phyloP scores from a whole-genome alignment of 1,139 yeast species.

The Sugiyamaella neomexicana region DNA sequence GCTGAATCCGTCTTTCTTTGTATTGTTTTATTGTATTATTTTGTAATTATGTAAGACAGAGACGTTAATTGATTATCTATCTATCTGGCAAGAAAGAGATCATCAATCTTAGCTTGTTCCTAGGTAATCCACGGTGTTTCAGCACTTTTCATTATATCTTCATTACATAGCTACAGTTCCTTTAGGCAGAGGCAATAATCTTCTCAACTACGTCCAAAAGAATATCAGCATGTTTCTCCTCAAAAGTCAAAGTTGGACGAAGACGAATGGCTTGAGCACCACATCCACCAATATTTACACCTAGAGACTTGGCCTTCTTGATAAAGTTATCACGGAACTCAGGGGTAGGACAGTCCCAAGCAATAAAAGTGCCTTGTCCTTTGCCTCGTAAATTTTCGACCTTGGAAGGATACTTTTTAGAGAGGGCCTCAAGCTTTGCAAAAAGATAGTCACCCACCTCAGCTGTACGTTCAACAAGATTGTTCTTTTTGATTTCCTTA shows the following conservation, averaged over 20 bases:
- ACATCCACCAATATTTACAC: constrained; percentile 81
- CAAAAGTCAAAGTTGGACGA: constrained; percentile 75
- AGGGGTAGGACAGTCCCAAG: constrained; percentile 63
- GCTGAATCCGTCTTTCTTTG: background rate
- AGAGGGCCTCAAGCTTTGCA: constrained; percentile 52
- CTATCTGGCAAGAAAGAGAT: too few relatives aligned
- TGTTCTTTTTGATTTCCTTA: constrained; percentile 59
- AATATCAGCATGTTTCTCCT: constrained; percentile 72
- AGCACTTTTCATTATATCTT: constrained; percentile 1
- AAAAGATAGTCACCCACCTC: constrained; percentile 66
- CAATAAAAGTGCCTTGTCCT: constrained; percentile 73
- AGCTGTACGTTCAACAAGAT: constrained; percentile 55
- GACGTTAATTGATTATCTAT: background rate
- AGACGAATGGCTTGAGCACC: constrained; percentile 71
- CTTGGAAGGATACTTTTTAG: constrained; percentile 52
- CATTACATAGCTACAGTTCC: background rate
- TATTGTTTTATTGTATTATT: background rate
- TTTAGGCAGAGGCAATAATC: constrained; percentile 26
- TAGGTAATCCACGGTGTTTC: too few relatives aligned
- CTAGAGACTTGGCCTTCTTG: constrained; percentile 55
- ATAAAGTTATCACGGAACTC: constrained; percentile 60
- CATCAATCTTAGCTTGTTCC: too few relatives aligned
- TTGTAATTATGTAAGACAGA: background rate
- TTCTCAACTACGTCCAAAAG: constrained; percentile 46
- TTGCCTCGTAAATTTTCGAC: constrained; percentile 68